Base-by-base conservation (phyloP, 2,329 filamentous ascomycete genomes). In the Sclerotinia spermophila region DNA sequence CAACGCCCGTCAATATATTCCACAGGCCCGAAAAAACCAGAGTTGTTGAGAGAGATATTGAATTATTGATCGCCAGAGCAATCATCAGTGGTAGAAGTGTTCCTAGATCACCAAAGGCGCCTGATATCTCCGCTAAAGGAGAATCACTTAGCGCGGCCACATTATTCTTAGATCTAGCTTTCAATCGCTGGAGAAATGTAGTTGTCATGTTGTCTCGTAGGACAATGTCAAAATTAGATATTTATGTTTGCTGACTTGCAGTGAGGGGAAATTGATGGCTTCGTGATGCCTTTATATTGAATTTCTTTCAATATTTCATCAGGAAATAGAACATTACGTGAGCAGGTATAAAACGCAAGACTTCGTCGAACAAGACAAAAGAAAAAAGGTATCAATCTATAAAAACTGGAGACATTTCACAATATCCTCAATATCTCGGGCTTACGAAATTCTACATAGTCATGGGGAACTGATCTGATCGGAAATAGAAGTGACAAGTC, bases 61-160 rank as follows among this genome's bases (percentile, higher is more conserved):
- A 94, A 45, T 86, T 84, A 74, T 92, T 91, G 40, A 92, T 82
- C 0, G 94, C 89, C 40, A 98, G 88, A 3, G 94, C 92, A 77
- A 97, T 93, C 84, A 96, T 92, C 69, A 97, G 88, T 62, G 94
- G 95, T 17, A 97, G 87, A 42, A 97, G 87, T 3, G 95, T 97
- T 73, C 95, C 95, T 56, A 97, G 85, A 79, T 97, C 95, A 73
- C 95, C 95, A 3, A 93, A 86, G 0, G 94, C 92, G 67, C 95
- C 95, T 1, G 95, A 97, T 68, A 98, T 88, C 82, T 98, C 95
- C 64, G 91, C 81, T 24, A 91, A 81, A 73, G 89, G 87, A 65
- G 86, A 83, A 33, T 78, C 79, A 72, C 82, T 83, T 71, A 91
- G 81, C 19, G 86, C 89, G 35, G 81, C 78, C 73, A 87, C 78